These are phyloP conservation scores for Sphenostylis stenocarpa DNA, from an alignment of 306 rosid genomes.

Conservation along the genomic window DNA sequence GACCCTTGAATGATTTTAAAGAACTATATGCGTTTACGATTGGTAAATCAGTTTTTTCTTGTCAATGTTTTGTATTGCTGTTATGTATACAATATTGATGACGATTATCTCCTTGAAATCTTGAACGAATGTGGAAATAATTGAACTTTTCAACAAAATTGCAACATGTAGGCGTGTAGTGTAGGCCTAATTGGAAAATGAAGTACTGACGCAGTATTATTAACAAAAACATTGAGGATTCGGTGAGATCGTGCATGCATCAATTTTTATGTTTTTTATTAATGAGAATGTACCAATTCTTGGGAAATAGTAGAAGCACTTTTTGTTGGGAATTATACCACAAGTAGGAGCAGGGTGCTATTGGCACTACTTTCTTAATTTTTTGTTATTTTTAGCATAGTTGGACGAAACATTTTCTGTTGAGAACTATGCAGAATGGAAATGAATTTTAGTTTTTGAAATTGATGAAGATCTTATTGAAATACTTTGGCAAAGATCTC, in stretches of 20 bases:
- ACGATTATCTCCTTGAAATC: constrained; percentile 13
- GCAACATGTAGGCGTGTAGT: neutral
- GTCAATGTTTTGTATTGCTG: constrained; percentile 5
- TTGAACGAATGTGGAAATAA: constrained; percentile 36
- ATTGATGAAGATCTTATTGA: no score
- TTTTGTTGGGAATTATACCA: neutral
- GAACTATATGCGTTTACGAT: constrained; percentile 16
- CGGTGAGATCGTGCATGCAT: neutral
- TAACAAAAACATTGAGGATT: neutral
- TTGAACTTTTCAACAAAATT: neutral
- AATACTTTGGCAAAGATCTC: no score
- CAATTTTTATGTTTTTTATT: no score
- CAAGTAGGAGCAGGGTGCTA: neutral
- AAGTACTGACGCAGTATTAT: neutral
- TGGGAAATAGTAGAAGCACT: neutral
- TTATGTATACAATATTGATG: constrained; percentile 3
- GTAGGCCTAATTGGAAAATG: neutral
- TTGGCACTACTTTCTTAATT: neutral
- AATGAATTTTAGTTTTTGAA: no score
- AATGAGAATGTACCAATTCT: neutral
- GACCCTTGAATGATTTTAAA: constrained; percentile 37
- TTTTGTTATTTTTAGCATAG: no score
- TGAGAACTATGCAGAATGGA: no score
- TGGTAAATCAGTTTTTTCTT: neutral
- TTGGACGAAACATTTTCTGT: no score